Evolutionary conservation across 352 stramenopile genomes (phyloP), one percentile per base, ranked within the genome.

Genomic region (Stramenopiles sp.): DNA sequence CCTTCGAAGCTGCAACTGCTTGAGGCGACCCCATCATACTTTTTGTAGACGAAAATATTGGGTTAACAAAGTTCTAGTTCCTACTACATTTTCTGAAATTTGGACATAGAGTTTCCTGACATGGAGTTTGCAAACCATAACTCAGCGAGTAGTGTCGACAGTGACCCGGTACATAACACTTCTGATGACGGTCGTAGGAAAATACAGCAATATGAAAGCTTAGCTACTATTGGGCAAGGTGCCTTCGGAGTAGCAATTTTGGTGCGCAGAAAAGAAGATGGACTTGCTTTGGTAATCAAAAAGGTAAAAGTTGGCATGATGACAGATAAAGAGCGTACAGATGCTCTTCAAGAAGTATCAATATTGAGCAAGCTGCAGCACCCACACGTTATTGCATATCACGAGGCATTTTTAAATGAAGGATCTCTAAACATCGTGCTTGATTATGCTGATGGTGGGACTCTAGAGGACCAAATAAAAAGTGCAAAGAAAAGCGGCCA

Each of bases 401-500:
- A 94, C 86, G 90, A 95, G 84, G 89, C 92, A 76, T 95, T 95
- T 81, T 86, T 86, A 25, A 88, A 93, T 76, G 75, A 81, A 1
- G 89, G 93, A 83, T 90, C 93, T 81, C 86, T 95, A 30, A 93
- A 95, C 75, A 95, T 95, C 71, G 89, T 94, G 67, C 93, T 95
- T 89, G 90, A 94, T 80, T 95, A 93, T 81, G 86, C 90, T 31
- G 90, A 95, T 71, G 90, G 90, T 67, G 90, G 90, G 33, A 93
- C 93, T 82, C 82, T 95, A 76, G 86, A 89, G 30, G 89, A 95
- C 85, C 81, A 93, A n/a, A 89, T 92, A 30, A 93, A 93, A 83
- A 84, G 92, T 80, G 88, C 88, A 14, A 85, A 88, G 25, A 84
- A 88, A 0, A 89, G 92, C 83, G 92, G 92, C 81, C 89, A 89